These are phyloP conservation scores for Linnemannia zychae DNA, from an alignment of 192 early-diverging fungal genomes.

Conservation along the genomic window DNA sequence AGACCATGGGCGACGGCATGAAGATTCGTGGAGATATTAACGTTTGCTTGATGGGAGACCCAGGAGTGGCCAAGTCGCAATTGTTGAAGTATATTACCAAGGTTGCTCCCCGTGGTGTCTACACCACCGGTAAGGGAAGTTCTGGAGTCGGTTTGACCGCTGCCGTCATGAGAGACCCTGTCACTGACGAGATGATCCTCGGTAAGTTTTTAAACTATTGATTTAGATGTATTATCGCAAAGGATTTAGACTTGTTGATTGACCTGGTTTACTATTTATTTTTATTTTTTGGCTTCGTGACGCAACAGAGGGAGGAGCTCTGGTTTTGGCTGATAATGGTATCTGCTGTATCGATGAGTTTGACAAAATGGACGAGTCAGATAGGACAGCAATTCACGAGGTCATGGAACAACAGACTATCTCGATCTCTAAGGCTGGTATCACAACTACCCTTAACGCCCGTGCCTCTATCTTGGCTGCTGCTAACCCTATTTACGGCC, in stretches of 20 bases:
- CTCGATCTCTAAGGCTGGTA: slow-evolving; percentile 97
- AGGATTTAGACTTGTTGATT: not conserved
- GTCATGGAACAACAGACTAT: slow-evolving; percentile 99
- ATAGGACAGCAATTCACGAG: slow-evolving; percentile 98
- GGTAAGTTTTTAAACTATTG: slow-evolving; percentile 42
- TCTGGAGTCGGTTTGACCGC: slow-evolving; percentile 98
- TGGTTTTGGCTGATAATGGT: slow-evolving; percentile 98
- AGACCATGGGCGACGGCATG: slow-evolving; percentile 92
- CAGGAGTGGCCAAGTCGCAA: slow-evolving; percentile 98
- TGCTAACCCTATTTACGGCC: slow-evolving; percentile 96
- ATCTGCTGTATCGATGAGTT: slow-evolving; percentile 99
- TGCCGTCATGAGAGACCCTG: slow-evolving; percentile 92
- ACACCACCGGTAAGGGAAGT: slow-evolving; percentile 95
- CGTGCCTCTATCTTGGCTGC: slow-evolving; percentile 95
- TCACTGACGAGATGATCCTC: slow-evolving; percentile 95
- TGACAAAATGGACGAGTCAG: slow-evolving; percentile 98
- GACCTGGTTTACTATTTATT: not conserved
- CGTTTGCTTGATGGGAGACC: slow-evolving; percentile 98
- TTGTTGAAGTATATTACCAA: slow-evolving; percentile 94
- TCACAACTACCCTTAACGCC: slow-evolving; percentile 97
- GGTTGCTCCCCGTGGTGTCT: slow-evolving; percentile 95
- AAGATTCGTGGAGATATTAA: slow-evolving; percentile 98
- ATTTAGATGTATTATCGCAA: not conserved
- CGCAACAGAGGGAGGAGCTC: slow-evolving; percentile 96
- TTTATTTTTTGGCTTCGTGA: not conserved